Conservation (phyloP, 192 early-diverging fungal species). For the Coemansia sp. region DNA sequence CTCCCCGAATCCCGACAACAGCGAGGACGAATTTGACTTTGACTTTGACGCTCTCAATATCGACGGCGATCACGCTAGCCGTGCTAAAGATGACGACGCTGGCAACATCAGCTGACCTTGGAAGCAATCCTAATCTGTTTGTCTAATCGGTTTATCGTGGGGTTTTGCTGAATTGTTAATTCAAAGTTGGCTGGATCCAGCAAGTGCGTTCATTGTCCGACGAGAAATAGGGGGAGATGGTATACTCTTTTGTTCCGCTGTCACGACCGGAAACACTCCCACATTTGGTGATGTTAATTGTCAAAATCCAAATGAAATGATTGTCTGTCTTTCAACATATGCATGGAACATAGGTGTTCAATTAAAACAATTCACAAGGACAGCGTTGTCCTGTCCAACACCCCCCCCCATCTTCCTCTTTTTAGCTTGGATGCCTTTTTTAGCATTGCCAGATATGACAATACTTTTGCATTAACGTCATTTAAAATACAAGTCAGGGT, state of each 20-base stretch:
- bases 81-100: too few relatives aligned
- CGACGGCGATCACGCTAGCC: too few relatives aligned
- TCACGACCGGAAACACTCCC: neutral
- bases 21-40: too few relatives aligned
- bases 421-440: neutral
- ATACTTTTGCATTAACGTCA: neutral
- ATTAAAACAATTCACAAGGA: neutral
- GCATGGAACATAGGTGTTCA: neutral
- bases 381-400: neutral
- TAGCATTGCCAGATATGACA: neutral
- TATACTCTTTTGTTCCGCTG: too few relatives aligned
- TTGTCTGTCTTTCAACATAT: neutral
- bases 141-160: too few relatives aligned
- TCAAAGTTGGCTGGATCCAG: too few relatives aligned
- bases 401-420: neutral
- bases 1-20: slow-evolving; percentile 4
- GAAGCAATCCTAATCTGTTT: too few relatives aligned
- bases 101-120: too few relatives aligned
- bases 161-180: too few relatives aligned
- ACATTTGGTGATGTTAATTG: neutral
- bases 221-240: too few relatives aligned
- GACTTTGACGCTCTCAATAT: too few relatives aligned
- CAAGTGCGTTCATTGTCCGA: too few relatives aligned
- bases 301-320: neutral
- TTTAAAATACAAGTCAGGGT: neutral